Evolutionary conservation across 208 protist genomes (phyloP).

Genomic region (Trypanosoma lewisi): DNA sequence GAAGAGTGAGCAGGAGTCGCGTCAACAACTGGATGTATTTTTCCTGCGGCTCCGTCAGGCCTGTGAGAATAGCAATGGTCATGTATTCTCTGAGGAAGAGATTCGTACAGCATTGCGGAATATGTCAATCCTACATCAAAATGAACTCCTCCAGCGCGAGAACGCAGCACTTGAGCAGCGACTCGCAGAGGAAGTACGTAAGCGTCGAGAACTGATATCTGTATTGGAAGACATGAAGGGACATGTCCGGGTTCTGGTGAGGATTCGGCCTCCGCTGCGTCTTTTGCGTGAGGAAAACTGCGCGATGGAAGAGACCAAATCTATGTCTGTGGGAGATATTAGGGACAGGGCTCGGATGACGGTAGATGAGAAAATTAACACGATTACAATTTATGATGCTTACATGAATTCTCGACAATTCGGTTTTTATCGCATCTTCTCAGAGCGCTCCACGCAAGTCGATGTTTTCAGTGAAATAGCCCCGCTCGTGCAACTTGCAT

Average conservation of each 20-base stretch:
- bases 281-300: neutral
- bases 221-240: constrained; percentile 27
- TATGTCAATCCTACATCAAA: neutral
- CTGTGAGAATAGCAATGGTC: neutral
- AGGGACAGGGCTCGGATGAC: constrained; percentile 4
- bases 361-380: constrained; percentile 1
- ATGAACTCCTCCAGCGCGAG: constrained; percentile 1
- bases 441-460: constrained; percentile 21
- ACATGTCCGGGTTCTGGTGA: constrained; percentile 23
- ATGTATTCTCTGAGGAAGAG: constrained; percentile 1
- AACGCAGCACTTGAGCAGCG: constrained; percentile 10
- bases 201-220: constrained; percentile 4
- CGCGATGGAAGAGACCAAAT: neutral
- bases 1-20: constrained; percentile 5
- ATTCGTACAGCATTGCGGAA: constrained; percentile 4
- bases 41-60: neutral
- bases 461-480: constrained; percentile 36
- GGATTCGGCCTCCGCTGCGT: constrained; percentile 20
- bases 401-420: constrained; percentile 6
- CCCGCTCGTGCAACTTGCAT: constrained; percentile 39
- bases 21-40: constrained; percentile 7
- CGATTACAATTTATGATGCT: constrained; percentile 11
- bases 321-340: neutral
- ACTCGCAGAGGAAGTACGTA: constrained; percentile 6
- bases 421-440: constrained; percentile 27